Base-by-base conservation (phyloP, 306 rosid species). In the Cucumis hystrix region DNA sequence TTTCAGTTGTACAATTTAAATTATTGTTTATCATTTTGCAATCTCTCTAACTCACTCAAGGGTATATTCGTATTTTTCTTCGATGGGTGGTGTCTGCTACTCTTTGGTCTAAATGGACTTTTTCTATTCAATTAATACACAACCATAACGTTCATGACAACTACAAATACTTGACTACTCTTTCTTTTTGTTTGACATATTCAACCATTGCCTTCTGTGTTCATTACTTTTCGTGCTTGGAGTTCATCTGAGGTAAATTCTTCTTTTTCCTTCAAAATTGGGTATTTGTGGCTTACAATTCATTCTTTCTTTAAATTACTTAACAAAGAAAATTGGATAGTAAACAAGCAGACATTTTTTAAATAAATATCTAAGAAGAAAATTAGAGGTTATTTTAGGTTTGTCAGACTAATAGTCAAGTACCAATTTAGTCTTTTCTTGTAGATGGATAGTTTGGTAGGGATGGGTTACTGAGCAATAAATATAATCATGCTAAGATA, bases 211-310 rank as follows among this genome's bases (percentile, higher is more conserved):
- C 91, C 93, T n/a, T 83, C 91, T 12, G 88, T 92, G 75, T 88
- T 92, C 73, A 86, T 92, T 76, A 90, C 96, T 78, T 88, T 92
- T 81, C 35, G 86, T 77, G 92, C 96, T 58, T 92, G 99, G 99
- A 90, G 96, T 88, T 75, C 87, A 63, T 82, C 87, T 81, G 97
- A 95, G 92, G 99, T 92, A 75, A 79, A 59, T 79, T 77, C 63
- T 39, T 62, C 77, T 51, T 83, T 76, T 79, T 60, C 73, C 76
- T 3, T 7, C 52, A 20, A 70, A 47, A 23, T 70, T 70, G 7
- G 39, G 56, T 68, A 13, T 4, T 7, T 65, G n/a, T 65, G 49
- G 49, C 49, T 65, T 35, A 18, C 45, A 7, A 10, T 7, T 64
- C 43, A 64, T 64, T 64, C 45, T 37, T 17, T 64, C 1, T 37